These are phyloP conservation scores for Colletotrichum liriopes DNA, from an alignment of 2,329 filamentous ascomycete genomes.

Conservation along the genomic window DNA sequence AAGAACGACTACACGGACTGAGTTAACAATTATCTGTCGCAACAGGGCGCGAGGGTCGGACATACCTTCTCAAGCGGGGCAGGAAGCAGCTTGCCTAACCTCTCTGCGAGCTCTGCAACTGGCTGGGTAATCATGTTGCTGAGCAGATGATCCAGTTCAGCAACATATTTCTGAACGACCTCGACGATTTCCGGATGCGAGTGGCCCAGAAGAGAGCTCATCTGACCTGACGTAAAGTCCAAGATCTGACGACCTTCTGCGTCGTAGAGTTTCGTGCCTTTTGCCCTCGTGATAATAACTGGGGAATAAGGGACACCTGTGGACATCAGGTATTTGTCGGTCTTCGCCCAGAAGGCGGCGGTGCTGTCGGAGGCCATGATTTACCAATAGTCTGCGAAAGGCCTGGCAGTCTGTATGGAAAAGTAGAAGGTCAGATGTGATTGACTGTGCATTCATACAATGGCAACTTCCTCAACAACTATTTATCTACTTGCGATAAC, in stretches of 20 bases:
- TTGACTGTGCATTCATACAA: accelerated
- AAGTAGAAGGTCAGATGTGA: neutral
- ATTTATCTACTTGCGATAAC: conserved; percentile 20
- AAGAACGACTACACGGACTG: conserved; percentile 60
- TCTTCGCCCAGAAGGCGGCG: conserved; percentile 52
- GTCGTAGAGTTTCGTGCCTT: conserved; percentile 63
- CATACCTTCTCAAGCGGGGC: conserved; percentile 60
- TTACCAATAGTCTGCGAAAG: neutral
- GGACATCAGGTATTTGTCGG: conserved; percentile 58
- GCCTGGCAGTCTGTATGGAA: neutral
- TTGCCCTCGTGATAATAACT: conserved; percentile 60
- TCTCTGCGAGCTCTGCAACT: conserved; percentile 67
- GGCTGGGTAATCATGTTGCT: conserved; percentile 71
- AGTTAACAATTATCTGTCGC: neutral
- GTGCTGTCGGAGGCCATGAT: conserved; percentile 38
- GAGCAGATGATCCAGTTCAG: conserved; percentile 70
- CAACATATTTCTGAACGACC: conserved; percentile 62
- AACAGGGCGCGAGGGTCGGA: too few relatives aligned
- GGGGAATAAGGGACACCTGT: conserved; percentile 59
- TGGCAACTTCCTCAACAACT: neutral
- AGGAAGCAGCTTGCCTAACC: conserved; percentile 63
- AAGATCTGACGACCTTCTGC: conserved; percentile 61
- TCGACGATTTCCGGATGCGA: conserved; percentile 71
- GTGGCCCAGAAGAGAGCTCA: conserved; percentile 72
- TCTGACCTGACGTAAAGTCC: conserved; percentile 74